Base-by-base conservation (phyloP, 495 filamentous ascomycete genomes). In the Daldinia bambusicola region DNA sequence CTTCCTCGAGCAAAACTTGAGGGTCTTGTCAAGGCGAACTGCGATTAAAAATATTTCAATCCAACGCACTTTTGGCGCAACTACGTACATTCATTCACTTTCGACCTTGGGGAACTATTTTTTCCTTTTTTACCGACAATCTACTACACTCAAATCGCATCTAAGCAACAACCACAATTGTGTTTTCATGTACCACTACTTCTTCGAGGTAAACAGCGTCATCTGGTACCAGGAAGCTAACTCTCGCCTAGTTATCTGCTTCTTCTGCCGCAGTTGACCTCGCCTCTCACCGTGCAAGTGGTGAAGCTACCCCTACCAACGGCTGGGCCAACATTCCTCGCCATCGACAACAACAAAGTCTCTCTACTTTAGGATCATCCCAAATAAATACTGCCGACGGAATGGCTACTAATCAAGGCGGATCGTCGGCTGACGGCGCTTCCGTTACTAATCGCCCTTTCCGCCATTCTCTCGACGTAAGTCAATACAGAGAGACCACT, bases 211-310 rank as follows among this genome's bases (percentile, higher is more conserved):
- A 26, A 26, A 26, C 26, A 26, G 26, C 26, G 26, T 26, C 31
- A 8, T 56, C 6, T 22, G 32, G 6, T 37, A 56, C 34, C 50
- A 56, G 30, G 50, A 55, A 55, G 52, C 73, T 63, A 72, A 63
- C 74, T 64, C 57, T 72, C 18, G 16, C 43, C 18, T 72, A 84
- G 91, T 83, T 95, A 37, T 94, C 93, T 72, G 88, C 92, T 22
- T 92, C 93, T 31, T 92, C 92, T 32, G 89, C 92, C 67, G 91
- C 93, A 14, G 84, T 93, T 55, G 93, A 97, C 76, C 84, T 97
- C 61, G 92, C 92, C 41, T 87, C 90, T 30, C 89, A 89, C 38
- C 88, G 88, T 20, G 86, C 90, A n/a, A 89, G 83, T 40, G 79
- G 89, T 51, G 89, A 94, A 63, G 66, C 70, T 55, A 66, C 76